Evolutionary conservation across 2,329 filamentous ascomycete genomes (phyloP), one percentile per base, ranked within the genome.

Genomic region (Immersiporthe knoxdaviesiana): DNA sequence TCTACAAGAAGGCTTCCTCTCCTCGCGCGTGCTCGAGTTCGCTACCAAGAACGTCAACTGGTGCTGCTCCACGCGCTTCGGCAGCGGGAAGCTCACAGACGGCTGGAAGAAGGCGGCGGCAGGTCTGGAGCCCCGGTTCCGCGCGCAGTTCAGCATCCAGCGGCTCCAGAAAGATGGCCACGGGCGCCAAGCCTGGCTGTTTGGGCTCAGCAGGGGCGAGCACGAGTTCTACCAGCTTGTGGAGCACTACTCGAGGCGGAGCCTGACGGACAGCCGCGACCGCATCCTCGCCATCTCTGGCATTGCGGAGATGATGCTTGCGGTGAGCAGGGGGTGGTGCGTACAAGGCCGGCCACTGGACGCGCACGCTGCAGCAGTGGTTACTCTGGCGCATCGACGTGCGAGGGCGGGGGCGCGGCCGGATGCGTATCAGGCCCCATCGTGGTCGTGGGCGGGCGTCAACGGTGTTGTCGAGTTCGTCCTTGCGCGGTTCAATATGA

Each of bases 401-500:
- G 14, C 35, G 59, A 2, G 35, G n/a, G 14, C 37, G 35, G 8
- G n/a, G 35, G 32, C n/a, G 3, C 59, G n/a, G 14, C n/a, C 35
- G n/a, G 35, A 2, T 18, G 21, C 7, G 16, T 62, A 44, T 6
- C 21, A 39, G 6, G 59, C n/a, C 14, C 59, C 59, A 1, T 62
- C 59, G 5, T 62, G 59, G 59, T 62, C 59, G 21, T 62, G 59
- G 59, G 59, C 59, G 37, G 59, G 35, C n/a, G 59, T 62, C 37
- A 44, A 62, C 24, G 37, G 59, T 37, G 12, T 6, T 12, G 24
- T 62, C 59, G 35, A 37, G 30, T 21, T 62, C n/a, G 1, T 62
- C 7, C 37, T 44, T 14, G 10, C 37, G 24, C 18, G n/a, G 21
- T 39, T 37, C 14, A 10, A 27, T 2, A 41, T 30, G 35, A 6